Conservation (phyloP, 2,329 filamentous ascomycete species). For the Monosporascus sp. region DNA sequence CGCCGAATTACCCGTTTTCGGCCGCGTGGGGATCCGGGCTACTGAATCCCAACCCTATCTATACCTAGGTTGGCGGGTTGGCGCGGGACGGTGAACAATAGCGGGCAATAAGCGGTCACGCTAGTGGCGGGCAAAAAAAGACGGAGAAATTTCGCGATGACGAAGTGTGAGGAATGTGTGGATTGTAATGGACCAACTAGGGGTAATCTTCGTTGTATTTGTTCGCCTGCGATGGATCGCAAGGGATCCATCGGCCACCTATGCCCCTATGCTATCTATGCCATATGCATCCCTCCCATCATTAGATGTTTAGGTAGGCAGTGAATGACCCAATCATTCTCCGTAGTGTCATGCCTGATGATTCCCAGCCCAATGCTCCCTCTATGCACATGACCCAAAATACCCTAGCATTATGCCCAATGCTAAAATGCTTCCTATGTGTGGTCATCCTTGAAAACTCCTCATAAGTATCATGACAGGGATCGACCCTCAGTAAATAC, state of each 20-base stretch:
- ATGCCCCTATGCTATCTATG: not conserved
- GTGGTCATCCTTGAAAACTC: not conserved
- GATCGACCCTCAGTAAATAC: conserved; percentile 7
- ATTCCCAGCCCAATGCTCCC: not conserved
- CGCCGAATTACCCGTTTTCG: not conserved
- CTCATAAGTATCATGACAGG: conserved; percentile 9
- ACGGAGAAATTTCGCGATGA: not conserved
- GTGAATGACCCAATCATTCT: not conserved
- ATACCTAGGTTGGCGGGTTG: not conserved
- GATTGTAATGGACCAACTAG: too few relatives aligned
- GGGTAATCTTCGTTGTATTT: too few relatives aligned
- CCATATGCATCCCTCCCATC: not conserved
- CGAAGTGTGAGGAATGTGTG: too few relatives aligned
- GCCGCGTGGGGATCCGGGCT: not conserved
- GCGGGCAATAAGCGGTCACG: not conserved
- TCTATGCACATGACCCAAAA: not conserved
- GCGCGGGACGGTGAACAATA: not conserved
- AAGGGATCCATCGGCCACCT: too few relatives aligned
- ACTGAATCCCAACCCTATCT: not conserved
- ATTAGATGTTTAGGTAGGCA: not conserved
- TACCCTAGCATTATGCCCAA: not conserved
- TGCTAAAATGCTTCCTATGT: not conserved
- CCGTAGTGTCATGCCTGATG: not conserved
- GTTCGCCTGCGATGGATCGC: too few relatives aligned
- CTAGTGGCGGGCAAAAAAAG: not conserved